Percentiles rank a stretch among this genome's conserved stretches.
Evolutionary conservation across 2,329 filamentous ascomycete species (phyloP).

Genomic region (Graphiopsis chlorocephala): DNA sequence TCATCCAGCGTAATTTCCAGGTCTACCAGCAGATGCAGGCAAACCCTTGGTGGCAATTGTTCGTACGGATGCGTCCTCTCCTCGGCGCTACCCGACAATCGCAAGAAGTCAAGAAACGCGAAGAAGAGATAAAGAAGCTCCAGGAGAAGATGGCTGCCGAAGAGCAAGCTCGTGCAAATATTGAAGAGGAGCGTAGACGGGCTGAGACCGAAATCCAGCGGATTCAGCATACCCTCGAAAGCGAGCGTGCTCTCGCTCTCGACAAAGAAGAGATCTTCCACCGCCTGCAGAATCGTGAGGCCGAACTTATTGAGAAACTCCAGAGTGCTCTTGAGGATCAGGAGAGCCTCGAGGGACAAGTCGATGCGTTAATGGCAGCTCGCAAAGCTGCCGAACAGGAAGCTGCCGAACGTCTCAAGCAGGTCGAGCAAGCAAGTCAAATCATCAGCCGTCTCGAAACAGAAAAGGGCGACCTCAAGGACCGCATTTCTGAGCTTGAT

Average conservation of each 20-base stretch:
- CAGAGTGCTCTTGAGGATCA: conserved; percentile 90
- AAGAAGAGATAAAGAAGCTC: conserved; percentile 86
- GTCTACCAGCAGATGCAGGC: conserved; percentile 85
- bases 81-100: conserved; percentile 88
- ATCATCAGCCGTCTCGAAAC: conserved; percentile 83
- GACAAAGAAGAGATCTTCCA: conserved; percentile 99
- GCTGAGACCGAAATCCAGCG: conserved; percentile 83
- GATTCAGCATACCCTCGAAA: conserved; percentile 91
- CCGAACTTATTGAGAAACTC: conserved; percentile 88
- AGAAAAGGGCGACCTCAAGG: conserved; percentile 74
- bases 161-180: conserved; percentile 66
- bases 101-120: conserved; percentile 88
- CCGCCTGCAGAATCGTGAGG: conserved; percentile 86
- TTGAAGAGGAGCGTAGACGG: conserved; percentile 88
- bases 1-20: conserved; percentile 92
- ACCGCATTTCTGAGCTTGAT: conserved; percentile 68
- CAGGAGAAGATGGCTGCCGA: conserved; percentile 81
- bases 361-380: conserved; percentile 82
- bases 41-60: conserved; percentile 96
- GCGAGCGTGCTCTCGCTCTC: conserved; percentile 87
- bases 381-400: conserved; percentile 88
- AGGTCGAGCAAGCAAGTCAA: conserved; percentile 86
- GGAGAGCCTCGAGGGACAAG: conserved; percentile 86
- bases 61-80: conserved; percentile 91
- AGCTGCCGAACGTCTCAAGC: conserved; percentile 70